Base-by-base conservation (phyloP, 108 stramenopile species). In the Conticribra weissflogii region DNA sequence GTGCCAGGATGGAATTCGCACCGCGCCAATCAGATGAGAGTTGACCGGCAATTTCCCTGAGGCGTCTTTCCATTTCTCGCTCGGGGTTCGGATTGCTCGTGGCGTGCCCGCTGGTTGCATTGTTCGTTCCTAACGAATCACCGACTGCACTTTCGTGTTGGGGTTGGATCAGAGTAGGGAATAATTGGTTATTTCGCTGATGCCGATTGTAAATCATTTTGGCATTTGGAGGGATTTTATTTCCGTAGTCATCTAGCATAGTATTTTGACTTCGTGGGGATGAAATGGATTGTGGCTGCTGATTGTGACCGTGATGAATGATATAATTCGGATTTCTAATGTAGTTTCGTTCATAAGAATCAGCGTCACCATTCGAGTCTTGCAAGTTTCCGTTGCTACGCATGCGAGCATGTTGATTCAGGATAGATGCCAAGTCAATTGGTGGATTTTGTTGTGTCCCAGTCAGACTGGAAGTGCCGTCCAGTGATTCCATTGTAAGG, bases 21-120 rank as follows among this genome's bases (percentile, higher is more conserved):
- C 78, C 81, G 16, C 85, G 58, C 90, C 93, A 94, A 65, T 91
- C 89, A 16, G 86, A 71, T 41, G 82, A 84, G 17, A 94, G 70
- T 59, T 84, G 85, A 51, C 88, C 93, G 16, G 93, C 93, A 34
- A 94, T 48, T 23, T 89, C 71, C 0, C 92, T 76, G 15, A 94
- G 75, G 57, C 88, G 89, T 46, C 61, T 63, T 34, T 81, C 89
- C 74, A 90, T 91, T 49, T 89, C 88, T 29, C 87, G 83, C 16
- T 46, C 16, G 34, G 66, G 34, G 12, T 46, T 31, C 15, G 5
- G 17, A 44, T 14, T 25, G 36, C 46, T 27, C 16, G 52, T 15
- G 23, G 60, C 44, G 52, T 33, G 16, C 21, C 57, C 30, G 45
- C 59, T 2, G 59, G 51, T 59, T 46, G 44, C 18, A 41, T 64